Percentiles rank a stretch among this genome's conserved stretches.
Conservation (phyloP, 257 asterid species). For the Petrea volubilis region DNA sequence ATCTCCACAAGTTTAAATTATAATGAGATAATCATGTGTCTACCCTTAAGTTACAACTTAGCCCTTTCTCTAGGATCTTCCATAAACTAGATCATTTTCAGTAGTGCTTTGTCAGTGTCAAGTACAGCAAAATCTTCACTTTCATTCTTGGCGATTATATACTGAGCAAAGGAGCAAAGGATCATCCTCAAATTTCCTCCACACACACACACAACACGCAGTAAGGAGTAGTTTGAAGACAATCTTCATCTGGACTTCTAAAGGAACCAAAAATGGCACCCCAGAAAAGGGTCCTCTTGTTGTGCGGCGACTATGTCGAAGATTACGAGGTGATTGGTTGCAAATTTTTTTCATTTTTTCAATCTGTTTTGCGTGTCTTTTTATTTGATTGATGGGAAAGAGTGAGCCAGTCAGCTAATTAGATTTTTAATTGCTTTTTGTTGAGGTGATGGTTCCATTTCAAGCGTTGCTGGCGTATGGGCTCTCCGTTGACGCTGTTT, state of each 20-base stretch:
- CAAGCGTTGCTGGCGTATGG: slow-evolving; percentile 94
- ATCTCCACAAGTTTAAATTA: too few species aligned
- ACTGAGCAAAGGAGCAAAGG: background rate
- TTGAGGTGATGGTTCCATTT: slow-evolving; percentile 92
- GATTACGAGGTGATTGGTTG: slow-evolving; percentile 94
- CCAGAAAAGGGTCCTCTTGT: slow-evolving; percentile 70
- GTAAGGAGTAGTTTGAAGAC: background rate
- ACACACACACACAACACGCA: slow-evolving; percentile 21
- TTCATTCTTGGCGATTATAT: background rate
- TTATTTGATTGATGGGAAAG: background rate
- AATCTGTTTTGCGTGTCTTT: background rate
- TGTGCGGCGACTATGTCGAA: slow-evolving; percentile 90
- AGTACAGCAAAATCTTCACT: background rate
- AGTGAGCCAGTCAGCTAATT: background rate
- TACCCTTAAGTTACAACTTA: too few species aligned
- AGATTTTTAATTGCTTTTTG: background rate
- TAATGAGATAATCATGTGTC: too few species aligned
- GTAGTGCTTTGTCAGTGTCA: background rate
- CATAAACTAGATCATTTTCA: background rate
- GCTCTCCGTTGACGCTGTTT: slow-evolving; percentile 83
- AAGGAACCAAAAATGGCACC: slow-evolving; percentile 42
- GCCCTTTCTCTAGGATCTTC: background rate
- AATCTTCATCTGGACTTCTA: slow-evolving; percentile 5
- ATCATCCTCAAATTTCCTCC: slow-evolving; percentile 32
- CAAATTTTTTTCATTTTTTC: background rate